Evolutionary conservation across 495 filamentous ascomycete species (phyloP), one percentile per base, ranked within the genome.

Genomic region (Aspergillus cavernicola): DNA sequence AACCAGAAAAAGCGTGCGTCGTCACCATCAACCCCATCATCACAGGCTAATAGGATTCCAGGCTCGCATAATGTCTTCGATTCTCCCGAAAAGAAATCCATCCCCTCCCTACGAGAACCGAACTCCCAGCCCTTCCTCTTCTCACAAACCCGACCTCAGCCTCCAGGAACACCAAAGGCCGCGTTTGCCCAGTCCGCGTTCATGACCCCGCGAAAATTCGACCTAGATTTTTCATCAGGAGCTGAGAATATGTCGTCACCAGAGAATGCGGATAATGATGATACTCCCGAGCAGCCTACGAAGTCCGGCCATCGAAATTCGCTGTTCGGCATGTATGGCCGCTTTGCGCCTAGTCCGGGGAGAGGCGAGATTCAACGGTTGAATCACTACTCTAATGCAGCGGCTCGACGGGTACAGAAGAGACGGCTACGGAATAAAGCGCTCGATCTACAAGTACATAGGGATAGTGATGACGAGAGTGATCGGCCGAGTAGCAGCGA

Each of bases 211-310:
- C 87, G 88, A 35, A 92, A 86, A 60, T 75, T 75, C 12, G 84
- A 89, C 12, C 66, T 83, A 18, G 85, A 87, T 46, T 82, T 86
- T 56, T 87, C 89, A 8, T 92, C 89, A 2, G 85, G 86, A 39
- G 82, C 85, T n/a, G 92, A 96, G 62, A 85, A 81, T 23, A 71
- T 80, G 50, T 86, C 87, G 0, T 91, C 90, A 7, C 89, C 92
- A 3, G 80, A 81, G 33, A 82, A 85, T 53, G 82, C 79, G 40
- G 84, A 89, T 56, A 80, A 80, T 51, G 88, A 88, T 57, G 81
- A 79, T 43, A 86, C 84, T 5, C 84, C 90, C 0, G 88, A 91
- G 48, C 73, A 72, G 33, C 57, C 67, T 2, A 63, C 71, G 53
- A 73, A 68, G 51, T 53, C 70, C 36, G 62, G 76, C 57, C 69